These are phyloP conservation scores for Cordyceps fumosorosea DNA, from an alignment of 2,329 filamentous ascomycete genomes.

Conservation along the genomic window DNA sequence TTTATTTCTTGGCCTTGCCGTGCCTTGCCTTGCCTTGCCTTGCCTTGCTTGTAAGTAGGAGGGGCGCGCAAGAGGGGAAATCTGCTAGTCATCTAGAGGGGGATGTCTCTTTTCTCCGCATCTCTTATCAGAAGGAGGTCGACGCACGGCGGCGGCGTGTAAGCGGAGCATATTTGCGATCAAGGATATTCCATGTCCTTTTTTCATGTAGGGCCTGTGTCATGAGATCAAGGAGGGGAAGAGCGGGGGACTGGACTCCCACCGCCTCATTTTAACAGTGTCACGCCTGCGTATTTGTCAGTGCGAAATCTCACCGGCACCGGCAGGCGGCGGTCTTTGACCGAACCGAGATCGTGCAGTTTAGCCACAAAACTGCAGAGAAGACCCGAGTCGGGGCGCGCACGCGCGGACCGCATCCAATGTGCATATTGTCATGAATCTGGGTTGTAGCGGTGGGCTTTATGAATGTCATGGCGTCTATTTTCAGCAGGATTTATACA, in stretches of 20 bases:
- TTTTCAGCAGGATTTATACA: background rate
- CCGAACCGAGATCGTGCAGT: background rate
- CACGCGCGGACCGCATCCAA: background rate
- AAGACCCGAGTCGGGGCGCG: background rate
- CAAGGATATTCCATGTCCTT: background rate
- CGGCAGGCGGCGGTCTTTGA: no score
- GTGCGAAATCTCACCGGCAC: no score
- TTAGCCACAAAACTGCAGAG: background rate
- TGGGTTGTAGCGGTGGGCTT: background rate
- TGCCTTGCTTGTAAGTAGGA: no score
- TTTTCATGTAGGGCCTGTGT: background rate
- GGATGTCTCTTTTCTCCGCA: slow-evolving; percentile 5
- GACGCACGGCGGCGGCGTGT: background rate
- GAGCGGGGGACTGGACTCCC: no score
- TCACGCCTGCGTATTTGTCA: no score
- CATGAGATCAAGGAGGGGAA: background rate
- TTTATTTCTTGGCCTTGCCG: background rate
- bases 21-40: no score
- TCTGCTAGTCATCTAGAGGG: background rate
- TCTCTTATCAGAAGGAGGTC: background rate
- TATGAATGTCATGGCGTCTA: background rate
- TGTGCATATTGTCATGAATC: background rate
- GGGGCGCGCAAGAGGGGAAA: no score
- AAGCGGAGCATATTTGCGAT: background rate
- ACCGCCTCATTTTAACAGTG: no score